Evolutionary conservation across 352 stramenopile species (phyloP).

Genomic region (Plasmopara viticola): DNA sequence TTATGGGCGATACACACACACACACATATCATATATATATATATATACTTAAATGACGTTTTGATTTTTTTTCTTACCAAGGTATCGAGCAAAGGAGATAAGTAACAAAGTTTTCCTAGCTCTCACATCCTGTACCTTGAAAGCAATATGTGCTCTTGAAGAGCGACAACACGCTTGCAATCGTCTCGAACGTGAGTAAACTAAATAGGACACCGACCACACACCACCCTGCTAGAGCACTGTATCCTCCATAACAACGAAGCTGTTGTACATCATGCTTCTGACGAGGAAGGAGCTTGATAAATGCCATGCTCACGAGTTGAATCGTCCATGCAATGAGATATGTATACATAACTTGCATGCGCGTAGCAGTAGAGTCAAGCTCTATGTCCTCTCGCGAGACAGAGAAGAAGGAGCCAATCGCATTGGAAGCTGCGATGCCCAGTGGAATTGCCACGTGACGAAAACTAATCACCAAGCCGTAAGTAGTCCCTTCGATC

Average conservation of each 20-base stretch:
- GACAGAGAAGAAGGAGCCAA: slow-evolving; percentile 38
- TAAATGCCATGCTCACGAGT: slow-evolving; percentile 32
- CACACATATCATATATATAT: too few species aligned
- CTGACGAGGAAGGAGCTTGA: slow-evolving; percentile 45
- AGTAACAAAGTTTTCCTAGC: neutral
- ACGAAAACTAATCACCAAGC: slow-evolving; percentile 53
- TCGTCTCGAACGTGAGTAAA: slow-evolving; percentile 38
- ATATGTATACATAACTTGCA: slow-evolving; percentile 45
- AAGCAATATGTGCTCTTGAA: slow-evolving; percentile 57
- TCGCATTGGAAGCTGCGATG: slow-evolving; percentile 32
- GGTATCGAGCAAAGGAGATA: too few species aligned
- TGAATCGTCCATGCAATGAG: slow-evolving; percentile 45
- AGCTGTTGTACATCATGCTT: slow-evolving; percentile 62
- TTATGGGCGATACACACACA: too few species aligned
- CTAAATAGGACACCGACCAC: slow-evolving; percentile 29
- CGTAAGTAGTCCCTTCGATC: slow-evolving; percentile 55
- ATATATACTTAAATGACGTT: too few species aligned
- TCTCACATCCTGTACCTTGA: slow-evolving; percentile 44
- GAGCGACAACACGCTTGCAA: slow-evolving; percentile 36
- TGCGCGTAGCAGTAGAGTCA: slow-evolving; percentile 27
- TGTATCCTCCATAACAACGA: slow-evolving; percentile 56
- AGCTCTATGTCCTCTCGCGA: slow-evolving; percentile 18
- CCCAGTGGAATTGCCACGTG: slow-evolving; percentile 52
- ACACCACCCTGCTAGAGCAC: slow-evolving; percentile 30
- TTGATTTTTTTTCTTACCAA: too few species aligned